phyloP scores from a whole-genome alignment of 306 rosid genomes.

The Malus domestica region DNA sequence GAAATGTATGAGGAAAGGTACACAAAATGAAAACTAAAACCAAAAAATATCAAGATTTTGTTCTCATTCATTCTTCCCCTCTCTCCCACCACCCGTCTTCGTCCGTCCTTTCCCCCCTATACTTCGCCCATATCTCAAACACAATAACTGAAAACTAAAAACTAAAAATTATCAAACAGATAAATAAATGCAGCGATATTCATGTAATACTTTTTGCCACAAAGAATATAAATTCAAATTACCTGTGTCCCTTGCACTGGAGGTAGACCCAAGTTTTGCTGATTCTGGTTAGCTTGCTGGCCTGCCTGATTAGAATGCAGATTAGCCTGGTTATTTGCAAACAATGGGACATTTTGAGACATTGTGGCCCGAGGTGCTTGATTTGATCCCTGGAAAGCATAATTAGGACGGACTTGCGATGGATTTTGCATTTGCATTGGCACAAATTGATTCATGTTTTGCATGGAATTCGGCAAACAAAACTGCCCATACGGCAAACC shows the following conservation, averaged over 20 bases:
- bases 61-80: too few relatives aligned
- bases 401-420: slow-evolving; percentile 41
- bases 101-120: too few relatives aligned
- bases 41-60: too few relatives aligned
- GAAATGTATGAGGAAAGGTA: too few relatives aligned
- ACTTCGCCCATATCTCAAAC: too few relatives aligned
- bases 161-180: too few relatives aligned
- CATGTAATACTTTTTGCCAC: neutral
- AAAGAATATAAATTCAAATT: slow-evolving; percentile 8
- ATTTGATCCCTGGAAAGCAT: slow-evolving; percentile 39
- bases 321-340: slow-evolving; percentile 28
- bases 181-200: neutral
- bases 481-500: slow-evolving; percentile 68
- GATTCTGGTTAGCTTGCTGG: slow-evolving; percentile 40
- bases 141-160: too few relatives aligned
- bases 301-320: slow-evolving; percentile 37
- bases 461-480: slow-evolving; percentile 39
- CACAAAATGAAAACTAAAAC: too few relatives aligned
- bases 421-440: slow-evolving; percentile 46
- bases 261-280: slow-evolving; percentile 29
- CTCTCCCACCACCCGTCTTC: too few relatives aligned
- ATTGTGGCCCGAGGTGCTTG: slow-evolving; percentile 39
- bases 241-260: slow-evolving; percentile 52
- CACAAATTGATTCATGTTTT: slow-evolving; percentile 58
- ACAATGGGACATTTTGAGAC: slow-evolving; percentile 41